Evolutionary conservation across 1,139 yeast genomes (phyloP), one percentile per base, ranked within the genome.

Genomic region (Yamadazyma buinensis): DNA sequence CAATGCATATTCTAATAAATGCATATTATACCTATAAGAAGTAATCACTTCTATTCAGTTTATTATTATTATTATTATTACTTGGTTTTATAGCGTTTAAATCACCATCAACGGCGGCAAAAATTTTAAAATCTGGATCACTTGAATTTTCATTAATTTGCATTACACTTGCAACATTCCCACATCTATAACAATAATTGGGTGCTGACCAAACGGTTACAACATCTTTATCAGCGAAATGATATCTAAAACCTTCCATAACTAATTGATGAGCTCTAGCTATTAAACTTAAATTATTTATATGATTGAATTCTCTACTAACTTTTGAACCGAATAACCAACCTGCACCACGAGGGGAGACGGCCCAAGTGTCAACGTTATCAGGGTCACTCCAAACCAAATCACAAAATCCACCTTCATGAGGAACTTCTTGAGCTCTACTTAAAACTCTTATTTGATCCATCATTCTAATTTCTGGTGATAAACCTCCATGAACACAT

Each of bases 181-280:
- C 98, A 63, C 98, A 92, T 52, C 98, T 73, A 59, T 92, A 92
- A 64, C 98, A 92, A 64, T 92, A 92, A 58, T 92, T 92, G 28
- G 98, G 98, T 9, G 97, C 97, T 19, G 94, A 82, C 98, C 98
- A 92, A 23, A 92, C 97, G 0, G 97, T 92, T 19, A 92, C 97
- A 35, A 90, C 96, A 49, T 87, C 95, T 50, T 87, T 87, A 49
- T 90, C 95, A 38, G 85, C 84, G 61, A 92, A 92, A 67, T 90
- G 97, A 57, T 88, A 92, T 51, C 92, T 78, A 68, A 87, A 92
- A 7, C 98, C 98, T 59, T 92, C 98, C 97, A 92, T 94, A 11
- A 92, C 98, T 55, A 92, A 75, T 60, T 92, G 98, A 64, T 92
- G 98, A 0, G 98, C 98, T 52, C 98, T 75, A 9, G 98, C 97